Evolutionary conservation across 164 flowering plant species (phyloP).

Genomic region (Sextonia rubra): DNA sequence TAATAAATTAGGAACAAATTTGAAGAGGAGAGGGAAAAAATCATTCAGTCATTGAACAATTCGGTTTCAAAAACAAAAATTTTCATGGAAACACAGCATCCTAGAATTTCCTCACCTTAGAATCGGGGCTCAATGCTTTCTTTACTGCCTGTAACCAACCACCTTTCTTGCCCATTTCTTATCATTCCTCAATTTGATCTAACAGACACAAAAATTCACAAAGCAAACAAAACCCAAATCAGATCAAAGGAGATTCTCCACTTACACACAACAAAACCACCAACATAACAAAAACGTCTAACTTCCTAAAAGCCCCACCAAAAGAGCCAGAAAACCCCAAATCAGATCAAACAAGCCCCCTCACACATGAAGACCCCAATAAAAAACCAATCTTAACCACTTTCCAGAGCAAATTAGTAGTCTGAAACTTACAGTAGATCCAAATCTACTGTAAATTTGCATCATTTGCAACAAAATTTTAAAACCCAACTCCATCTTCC

Average conservation of each 20-base stretch:
- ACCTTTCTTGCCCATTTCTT: slow-evolving; percentile 82
- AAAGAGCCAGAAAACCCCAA: neutral
- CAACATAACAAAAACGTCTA: neutral
- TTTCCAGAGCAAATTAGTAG: neutral
- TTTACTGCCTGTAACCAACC: slow-evolving; percentile 80
- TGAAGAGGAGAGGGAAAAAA: too few species aligned
- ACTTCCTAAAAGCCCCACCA: neutral
- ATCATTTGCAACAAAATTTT: too few species aligned
- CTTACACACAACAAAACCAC: neutral
- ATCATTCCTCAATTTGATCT: slow-evolving; percentile 19
- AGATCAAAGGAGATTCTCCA: neutral
- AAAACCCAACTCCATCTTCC: neutral
- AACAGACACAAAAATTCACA: neutral
- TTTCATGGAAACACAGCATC: neutral
- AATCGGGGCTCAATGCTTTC: slow-evolving; percentile 68
- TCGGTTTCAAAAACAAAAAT: too few species aligned
- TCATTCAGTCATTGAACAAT: too few species aligned
- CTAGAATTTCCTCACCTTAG: slow-evolving; percentile 37
- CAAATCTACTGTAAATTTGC: neutral
- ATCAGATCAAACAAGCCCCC: neutral
- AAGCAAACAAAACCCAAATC: neutral
- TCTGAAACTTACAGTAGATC: neutral
- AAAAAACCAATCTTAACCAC: too few species aligned
- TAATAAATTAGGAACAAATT: slow-evolving; percentile 8
- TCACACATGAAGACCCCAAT: neutral